Percentiles rank a stretch among this genome's conserved stretches.
Evolutionary conservation across 345 rosid genomes (phyloP).

Genomic region (Boechera divaricarpa): DNA sequence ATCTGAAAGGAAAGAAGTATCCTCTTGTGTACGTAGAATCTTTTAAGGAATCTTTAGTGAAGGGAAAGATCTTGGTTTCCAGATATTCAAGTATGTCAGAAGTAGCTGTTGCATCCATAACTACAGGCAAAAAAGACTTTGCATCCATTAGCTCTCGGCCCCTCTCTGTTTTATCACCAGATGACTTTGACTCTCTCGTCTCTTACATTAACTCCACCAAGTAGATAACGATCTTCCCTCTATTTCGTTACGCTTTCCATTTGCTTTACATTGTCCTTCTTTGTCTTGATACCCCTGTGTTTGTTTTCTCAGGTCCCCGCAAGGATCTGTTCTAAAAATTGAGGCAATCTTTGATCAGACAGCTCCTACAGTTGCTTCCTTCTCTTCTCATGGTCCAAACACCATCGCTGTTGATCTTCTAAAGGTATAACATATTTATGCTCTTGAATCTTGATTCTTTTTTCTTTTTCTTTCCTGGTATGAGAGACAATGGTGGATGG

Average conservation of each 20-base stretch:
- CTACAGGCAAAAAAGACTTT: not conserved
- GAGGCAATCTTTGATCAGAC: conserved; percentile 23
- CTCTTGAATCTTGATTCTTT: not conserved
- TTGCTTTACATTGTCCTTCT: not conserved
- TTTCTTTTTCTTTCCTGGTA: not conserved
- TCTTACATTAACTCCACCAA: conserved; percentile 43
- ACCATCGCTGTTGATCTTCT: conserved; percentile 26
- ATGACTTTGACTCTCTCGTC: conserved; percentile 13
- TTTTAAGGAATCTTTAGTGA: too few species aligned
- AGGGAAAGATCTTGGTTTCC: too few species aligned
- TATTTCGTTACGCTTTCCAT: not conserved
- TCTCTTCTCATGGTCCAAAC: conserved; percentile 52
- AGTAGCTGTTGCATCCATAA: conserved; percentile 40
- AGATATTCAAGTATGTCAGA: not conserved
- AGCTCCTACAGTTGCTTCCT: conserved; percentile 42
- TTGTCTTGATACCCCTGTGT: not conserved
- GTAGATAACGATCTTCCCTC: conserved; percentile 40
- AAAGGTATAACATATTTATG: conserved; percentile 27
- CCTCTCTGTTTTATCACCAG: not conserved
- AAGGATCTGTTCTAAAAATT: conserved; percentile 39
- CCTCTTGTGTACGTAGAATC: too few species aligned
- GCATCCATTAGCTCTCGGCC: conserved; percentile 34
- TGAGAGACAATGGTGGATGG: not conserved
- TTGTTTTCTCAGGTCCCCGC: conserved; percentile 26
- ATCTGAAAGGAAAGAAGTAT: too few species aligned